Evolutionary conservation across 345 rosid species (phyloP).

Genomic region (Hevea brasiliensis): DNA sequence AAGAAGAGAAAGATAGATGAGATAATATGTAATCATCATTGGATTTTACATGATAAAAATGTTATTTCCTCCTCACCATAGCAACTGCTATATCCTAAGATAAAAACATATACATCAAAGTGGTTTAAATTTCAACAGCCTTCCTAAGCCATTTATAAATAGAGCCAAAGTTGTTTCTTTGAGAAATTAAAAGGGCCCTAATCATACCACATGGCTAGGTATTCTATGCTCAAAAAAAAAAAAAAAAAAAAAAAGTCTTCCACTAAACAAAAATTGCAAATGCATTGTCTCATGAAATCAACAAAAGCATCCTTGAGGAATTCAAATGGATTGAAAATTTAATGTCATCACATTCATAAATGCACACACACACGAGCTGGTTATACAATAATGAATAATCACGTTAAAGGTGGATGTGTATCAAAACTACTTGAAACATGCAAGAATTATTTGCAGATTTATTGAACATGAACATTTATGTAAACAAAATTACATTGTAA

Average conservation of each 20-base stretch:
- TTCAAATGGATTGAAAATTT: not conserved
- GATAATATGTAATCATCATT: not conserved
- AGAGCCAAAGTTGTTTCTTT: too few species aligned
- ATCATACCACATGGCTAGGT: too few species aligned
- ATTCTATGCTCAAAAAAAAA: too few species aligned
- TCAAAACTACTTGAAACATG: not conserved
- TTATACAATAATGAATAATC: not conserved
- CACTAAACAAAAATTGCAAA: not conserved
- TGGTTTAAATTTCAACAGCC: too few species aligned
- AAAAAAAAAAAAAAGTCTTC: not conserved
- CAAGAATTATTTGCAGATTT: not conserved
- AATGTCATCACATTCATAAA: too few species aligned
- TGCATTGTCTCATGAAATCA: not conserved
- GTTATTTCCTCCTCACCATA: too few species aligned
- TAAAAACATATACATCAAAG: too few species aligned
- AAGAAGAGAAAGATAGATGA: not conserved
- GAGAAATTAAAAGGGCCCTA: too few species aligned
- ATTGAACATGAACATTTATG: not conserved
- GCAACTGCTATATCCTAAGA: too few species aligned
- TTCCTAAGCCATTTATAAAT: too few species aligned
- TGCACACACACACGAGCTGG: not conserved
- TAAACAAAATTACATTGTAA: not conserved
- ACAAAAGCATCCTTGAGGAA: not conserved
- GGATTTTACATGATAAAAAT: too few species aligned
- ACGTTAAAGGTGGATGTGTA: not conserved